Conservation (phyloP, 2,329 filamentous ascomycete genomes). For the Monosporascus sp. region DNA sequence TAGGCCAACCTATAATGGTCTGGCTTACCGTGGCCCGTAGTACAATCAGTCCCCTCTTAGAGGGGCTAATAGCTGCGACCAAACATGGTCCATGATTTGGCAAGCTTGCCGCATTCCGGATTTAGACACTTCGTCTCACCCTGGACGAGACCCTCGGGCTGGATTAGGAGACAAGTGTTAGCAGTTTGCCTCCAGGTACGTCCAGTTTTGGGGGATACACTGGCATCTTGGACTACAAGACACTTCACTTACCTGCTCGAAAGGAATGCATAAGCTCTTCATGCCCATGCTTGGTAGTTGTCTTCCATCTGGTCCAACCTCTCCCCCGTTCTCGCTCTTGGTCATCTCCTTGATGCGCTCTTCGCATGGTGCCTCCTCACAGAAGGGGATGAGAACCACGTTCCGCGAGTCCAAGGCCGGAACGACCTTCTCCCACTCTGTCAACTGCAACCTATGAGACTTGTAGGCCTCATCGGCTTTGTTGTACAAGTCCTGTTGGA, state of each 20-base stretch:
- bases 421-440: constrained; percentile 85
- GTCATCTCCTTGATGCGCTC: constrained; percentile 93
- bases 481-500: constrained; percentile 75
- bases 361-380: constrained; percentile 75
- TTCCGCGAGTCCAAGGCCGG: constrained; percentile 90
- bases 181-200: neutral
- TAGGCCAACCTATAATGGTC: no score
- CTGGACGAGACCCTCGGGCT: constrained; percentile 72
- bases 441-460: constrained; percentile 73
- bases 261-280: constrained; percentile 70
- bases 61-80: constrained; percentile 60
- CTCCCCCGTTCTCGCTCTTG: constrained; percentile 63
- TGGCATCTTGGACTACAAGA: no score
- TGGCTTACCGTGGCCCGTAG: no score
- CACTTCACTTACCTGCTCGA: constrained; percentile 53
- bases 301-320: constrained; percentile 43
- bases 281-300: constrained; percentile 55
- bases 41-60: neutral
- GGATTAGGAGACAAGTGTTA: constrained; percentile 23
- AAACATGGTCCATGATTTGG: constrained; percentile 90
- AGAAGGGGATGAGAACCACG: constrained; percentile 86
- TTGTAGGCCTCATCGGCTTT: constrained; percentile 75
- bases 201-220: neutral
- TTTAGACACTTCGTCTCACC: constrained; percentile 89
- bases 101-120: constrained; percentile 72